Percentiles rank a stretch among this genome's conserved stretches.
Evolutionary conservation across 371 early-diverging fungal species (phyloP).

Genomic region (Zychaea mexicana): DNA sequence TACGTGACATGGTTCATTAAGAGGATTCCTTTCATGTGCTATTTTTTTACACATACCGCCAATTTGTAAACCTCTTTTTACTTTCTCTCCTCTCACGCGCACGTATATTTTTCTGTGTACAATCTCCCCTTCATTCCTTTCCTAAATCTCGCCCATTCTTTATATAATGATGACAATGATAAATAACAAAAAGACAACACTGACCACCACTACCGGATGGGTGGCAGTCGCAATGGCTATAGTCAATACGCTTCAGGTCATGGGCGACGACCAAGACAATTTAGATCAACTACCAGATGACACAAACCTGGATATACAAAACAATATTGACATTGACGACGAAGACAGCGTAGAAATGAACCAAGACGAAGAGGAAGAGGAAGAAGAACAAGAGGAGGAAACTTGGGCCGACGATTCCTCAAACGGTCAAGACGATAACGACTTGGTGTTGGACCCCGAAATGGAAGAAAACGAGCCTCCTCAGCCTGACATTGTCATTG

Average conservation of each 20-base stretch:
- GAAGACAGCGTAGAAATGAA: background rate
- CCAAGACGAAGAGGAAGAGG: constrained; percentile 1
- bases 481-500: constrained; percentile 6
- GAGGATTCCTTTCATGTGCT: background rate
- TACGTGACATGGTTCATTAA: no score
- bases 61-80: background rate
- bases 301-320: background rate
- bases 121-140: background rate
- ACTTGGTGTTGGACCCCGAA: background rate
- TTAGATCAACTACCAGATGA: background rate
- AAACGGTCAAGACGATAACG: background rate
- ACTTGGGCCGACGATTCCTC: background rate
- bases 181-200: background rate
- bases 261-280: background rate
- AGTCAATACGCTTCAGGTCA: background rate
- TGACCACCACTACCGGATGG: background rate
- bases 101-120: background rate
- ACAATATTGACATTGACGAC: background rate
- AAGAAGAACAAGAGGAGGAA: constrained; percentile 8
- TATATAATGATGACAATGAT: background rate
- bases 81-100: background rate
- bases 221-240: background rate
- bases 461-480: background rate
- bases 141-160: background rate
- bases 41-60: background rate